These are phyloP conservation scores for Penstemon davidsonii DNA, from an alignment of 257 asterid genomes.

Conservation along the genomic window DNA sequence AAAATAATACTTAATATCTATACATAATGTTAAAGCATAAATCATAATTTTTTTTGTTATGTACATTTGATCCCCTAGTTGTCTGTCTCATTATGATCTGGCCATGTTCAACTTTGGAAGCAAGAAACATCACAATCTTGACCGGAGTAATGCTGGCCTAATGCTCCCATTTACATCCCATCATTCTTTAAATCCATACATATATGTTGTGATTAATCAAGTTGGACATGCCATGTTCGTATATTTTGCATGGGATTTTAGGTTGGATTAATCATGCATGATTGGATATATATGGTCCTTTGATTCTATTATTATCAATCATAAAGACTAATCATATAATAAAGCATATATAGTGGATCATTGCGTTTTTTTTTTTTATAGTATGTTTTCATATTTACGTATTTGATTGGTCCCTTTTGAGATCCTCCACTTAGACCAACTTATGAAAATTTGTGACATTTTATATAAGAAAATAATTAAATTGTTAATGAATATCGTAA, in stretches of 20 bases:
- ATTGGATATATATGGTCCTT: conserved; percentile 17
- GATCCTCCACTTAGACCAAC: conserved; percentile 6
- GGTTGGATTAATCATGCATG: conserved; percentile 23
- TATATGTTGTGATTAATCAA: neutral
- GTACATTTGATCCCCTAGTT: neutral
- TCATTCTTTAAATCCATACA: neutral
- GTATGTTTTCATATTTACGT: neutral
- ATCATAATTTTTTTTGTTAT: too few species aligned
- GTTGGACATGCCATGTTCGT: conserved; percentile 1
- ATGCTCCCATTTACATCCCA: conserved; percentile 20
- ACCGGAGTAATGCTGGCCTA: conserved; percentile 6
- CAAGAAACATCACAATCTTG: conserved; percentile 7
- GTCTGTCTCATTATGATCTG: conserved; percentile 21
- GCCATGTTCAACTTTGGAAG: conserved; percentile 22
- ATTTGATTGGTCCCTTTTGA: conserved; percentile 18
- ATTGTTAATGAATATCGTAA: too few species aligned
- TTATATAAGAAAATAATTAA: too few species aligned
- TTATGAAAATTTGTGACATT: too few species aligned
- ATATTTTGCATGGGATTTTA: conserved; percentile 16
- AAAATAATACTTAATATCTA: too few species aligned
- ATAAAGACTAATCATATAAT: neutral
- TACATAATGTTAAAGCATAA: too few species aligned
- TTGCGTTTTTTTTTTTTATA: neutral
- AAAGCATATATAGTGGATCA: neutral
- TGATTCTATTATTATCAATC: conserved; percentile 21